Evolutionary conservation across 2,329 filamentous ascomycete species (phyloP), one percentile per base, ranked within the genome.

Genomic region (Fusarium clavum): DNA sequence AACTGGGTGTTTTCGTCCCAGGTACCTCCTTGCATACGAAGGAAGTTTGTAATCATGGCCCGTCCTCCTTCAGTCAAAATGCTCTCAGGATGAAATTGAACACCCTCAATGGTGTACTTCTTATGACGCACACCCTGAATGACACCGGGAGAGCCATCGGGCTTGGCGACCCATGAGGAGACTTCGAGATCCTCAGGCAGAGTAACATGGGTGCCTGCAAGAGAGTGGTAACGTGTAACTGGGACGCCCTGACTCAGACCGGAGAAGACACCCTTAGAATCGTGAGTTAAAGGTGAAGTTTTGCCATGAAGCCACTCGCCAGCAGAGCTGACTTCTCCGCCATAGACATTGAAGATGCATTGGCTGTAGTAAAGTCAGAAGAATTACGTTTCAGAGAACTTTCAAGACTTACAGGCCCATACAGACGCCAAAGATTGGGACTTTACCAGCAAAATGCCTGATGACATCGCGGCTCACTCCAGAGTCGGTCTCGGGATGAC

Each of bases 101-200:
- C 96, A 43, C 94, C 96, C 80, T 99, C 96, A n/a, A 98, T 86
- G 3, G 93, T 88, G 75, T 91, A 92, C 77, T 96, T 88, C 83
- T 95, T 97, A 84, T 99, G 96, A 47, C 96, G 91, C 47, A 99
- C 92, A 48, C 96, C 96, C 92, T 98, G 98, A 74, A 99, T 99
- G 64, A 98, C 90, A 30, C 92, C 93, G 70, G 92, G 94, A 30
- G 89, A 89, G 54, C 91, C 91, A 77, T 94, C 92, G 18, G 91
- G 89, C 70, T 89, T 89, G 32, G 90, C 87, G 57, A 96, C 94
- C 91, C 94, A 97, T 46, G 96, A 97, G 3, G 94, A 94, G 10
- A 98, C 89, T 79, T 99, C 94, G 44, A 99, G 87, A 68, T 90
- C 93, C 29, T 92, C 86, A 5, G 96, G 96, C 30, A 99, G 84